Base-by-base conservation (phyloP, 495 filamentous ascomycete species). In the Trypethelium eluteriae region DNA sequence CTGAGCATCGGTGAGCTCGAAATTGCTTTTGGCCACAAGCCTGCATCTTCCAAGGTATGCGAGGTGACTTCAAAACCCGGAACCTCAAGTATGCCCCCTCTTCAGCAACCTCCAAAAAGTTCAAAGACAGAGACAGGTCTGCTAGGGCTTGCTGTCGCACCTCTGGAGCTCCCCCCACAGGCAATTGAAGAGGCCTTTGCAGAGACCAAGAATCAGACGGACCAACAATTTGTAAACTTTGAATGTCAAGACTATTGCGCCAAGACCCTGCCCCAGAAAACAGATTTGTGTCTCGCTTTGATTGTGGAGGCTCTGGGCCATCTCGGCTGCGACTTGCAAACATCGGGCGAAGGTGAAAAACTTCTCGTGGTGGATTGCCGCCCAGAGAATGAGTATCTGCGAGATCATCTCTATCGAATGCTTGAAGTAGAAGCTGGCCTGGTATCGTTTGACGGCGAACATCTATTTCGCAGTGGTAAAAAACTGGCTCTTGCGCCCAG, bases 401-500 rank as follows among this genome's bases (percentile, higher is more conserved):
- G 3, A 18, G 16, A 53, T 3, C 18, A 3, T 3, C 3, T 53
- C 4, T 53, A 53, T 53, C 6, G n/a, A 3, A 7, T 53, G 49
- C 49, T 53, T 3, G 49, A 53, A n/a, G 18, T 4, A 3, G 49
- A 53, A 7, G 49, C 49, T 11, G 6, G 49, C 9, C 16, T 53
- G 10, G 18, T 53, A 6, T 3, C 3, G 7, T 3, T 53, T n/a
- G 16, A 53, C 10, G 49, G 49, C n/a, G 5, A 7, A n/a, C n/a
- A 25, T 3, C 77, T 10, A 79, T 78, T 38, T 67, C 73, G 3
- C 70, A 67, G 56, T 2, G 69, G 76, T 16, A 62, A 71, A 2
- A 73, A 76, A 0, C 57, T 66, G 18, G 67, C 75, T 50, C 76
- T 72, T 2, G 50, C 77, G 41, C 72, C 83, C 0, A 80, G 77